These are phyloP conservation scores for Selaginella tamariscina DNA, from an alignment of 75 land plant species.

Conservation along the genomic window DNA sequence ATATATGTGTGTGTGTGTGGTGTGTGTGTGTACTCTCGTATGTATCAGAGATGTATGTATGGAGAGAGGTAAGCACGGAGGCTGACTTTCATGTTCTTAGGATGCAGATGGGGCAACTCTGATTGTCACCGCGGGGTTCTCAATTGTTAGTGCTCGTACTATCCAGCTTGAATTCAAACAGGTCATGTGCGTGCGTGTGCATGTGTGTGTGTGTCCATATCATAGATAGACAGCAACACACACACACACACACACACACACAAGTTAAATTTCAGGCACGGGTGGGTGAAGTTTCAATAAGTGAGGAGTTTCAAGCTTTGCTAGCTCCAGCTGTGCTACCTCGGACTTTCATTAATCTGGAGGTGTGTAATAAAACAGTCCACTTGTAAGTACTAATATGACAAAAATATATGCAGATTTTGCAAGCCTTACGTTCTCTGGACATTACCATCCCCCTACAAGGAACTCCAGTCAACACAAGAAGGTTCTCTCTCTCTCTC, in stretches of 20 bases:
- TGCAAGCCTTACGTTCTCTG: neutral
- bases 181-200: slow-evolving; percentile 22
- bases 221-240: neutral
- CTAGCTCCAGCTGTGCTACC: slow-evolving; percentile 91
- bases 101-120: slow-evolving; percentile 86
- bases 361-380: slow-evolving; percentile 26
- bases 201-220: neutral
- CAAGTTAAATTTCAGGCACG: slow-evolving; percentile 26
- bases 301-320: slow-evolving; percentile 59
- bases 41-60: no score
- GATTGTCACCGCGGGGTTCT: slow-evolving; percentile 67
- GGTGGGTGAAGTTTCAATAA: slow-evolving; percentile 56
- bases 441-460: neutral
- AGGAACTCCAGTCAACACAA: neutral
- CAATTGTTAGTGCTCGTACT: slow-evolving; percentile 51
- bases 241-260: neutral
- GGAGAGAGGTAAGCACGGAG: no score
- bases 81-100: slow-evolving; percentile 31
- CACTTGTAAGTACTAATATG: neutral
- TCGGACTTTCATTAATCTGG: slow-evolving; percentile 59
- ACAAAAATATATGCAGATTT: neutral
- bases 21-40: no score
- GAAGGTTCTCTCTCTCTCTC: neutral
- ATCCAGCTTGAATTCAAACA: slow-evolving; percentile 77
- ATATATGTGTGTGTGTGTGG: no score